Evolutionary conservation across 768 basidiomycete genomes (phyloP).

Genomic region (Psilocybe sp.): DNA sequence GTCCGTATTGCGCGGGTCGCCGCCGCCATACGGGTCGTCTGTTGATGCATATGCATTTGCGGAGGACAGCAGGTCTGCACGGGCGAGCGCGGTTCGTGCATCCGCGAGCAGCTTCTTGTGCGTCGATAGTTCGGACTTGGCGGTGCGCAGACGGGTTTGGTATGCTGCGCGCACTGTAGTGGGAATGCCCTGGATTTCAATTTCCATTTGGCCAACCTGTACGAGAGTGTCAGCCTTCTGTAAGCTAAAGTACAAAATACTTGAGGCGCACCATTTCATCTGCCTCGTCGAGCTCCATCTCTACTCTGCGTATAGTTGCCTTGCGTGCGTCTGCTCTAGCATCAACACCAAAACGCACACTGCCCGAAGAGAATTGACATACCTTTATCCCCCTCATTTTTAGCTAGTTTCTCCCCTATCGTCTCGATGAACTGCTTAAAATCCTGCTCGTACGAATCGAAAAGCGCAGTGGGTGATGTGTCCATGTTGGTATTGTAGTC

Average conservation of each 20-base stretch:
- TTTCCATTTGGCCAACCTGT: slow-evolving; percentile 98
- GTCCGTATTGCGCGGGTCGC: slow-evolving; percentile 47
- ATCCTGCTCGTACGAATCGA: slow-evolving; percentile 91
- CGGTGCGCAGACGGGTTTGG: slow-evolving; percentile 66
- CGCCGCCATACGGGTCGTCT: slow-evolving; percentile 73
- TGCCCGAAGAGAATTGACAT: neutral
- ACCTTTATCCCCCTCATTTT: slow-evolving; percentile 55
- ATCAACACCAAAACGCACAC: slow-evolving; percentile 1
- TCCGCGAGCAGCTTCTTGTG: slow-evolving; percentile 85
- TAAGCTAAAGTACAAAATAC: neutral
- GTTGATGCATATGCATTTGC: slow-evolving; percentile 41
- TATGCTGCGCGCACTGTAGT: slow-evolving; percentile 79
- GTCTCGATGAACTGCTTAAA: slow-evolving; percentile 79
- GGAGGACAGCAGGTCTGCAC: slow-evolving; percentile 74
- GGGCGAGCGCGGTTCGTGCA: slow-evolving; percentile 62
- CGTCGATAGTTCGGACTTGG: slow-evolving; percentile 71
- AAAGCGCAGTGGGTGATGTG: slow-evolving; percentile 79
- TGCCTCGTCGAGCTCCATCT: slow-evolving; percentile 97
- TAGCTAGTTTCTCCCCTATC: slow-evolving; percentile 76
- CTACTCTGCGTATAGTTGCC: slow-evolving; percentile 74
- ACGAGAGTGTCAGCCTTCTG: neutral
- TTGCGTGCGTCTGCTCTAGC: slow-evolving; percentile 69
- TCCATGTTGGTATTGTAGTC: slow-evolving; percentile 51
- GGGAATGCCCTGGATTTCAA: slow-evolving; percentile 94
- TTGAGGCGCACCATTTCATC: slow-evolving; percentile 80